A percentile compares a stretch with the other conserved stretches of the same genome.
These are phyloP conservation scores for Puccinia novopanici DNA, from an alignment of 1,284 basidiomycete species.

Conservation along the genomic window DNA sequence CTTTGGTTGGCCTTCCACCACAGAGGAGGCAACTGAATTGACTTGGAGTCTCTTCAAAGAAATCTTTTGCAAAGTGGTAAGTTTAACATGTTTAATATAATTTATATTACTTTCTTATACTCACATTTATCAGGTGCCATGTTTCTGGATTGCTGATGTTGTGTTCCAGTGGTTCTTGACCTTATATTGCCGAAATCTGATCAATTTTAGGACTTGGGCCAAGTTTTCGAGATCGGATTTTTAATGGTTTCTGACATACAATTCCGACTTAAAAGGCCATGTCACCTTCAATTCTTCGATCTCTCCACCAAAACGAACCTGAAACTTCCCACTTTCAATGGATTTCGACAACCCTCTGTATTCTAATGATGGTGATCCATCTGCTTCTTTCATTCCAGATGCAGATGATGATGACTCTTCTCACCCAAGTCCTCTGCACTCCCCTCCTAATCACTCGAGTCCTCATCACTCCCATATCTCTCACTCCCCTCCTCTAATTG, in stretches of 20 bases:
- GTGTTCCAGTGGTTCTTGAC: too few species aligned
- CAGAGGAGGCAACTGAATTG: conserved; percentile 3
- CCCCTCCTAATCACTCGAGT: background rate
- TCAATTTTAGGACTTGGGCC: too few species aligned
- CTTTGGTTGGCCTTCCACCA: background rate
- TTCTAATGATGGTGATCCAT: background rate
- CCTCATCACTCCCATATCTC: background rate
- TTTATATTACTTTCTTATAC: background rate
- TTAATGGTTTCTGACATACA: conserved; percentile 9
- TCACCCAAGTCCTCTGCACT: too few species aligned
- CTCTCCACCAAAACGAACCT: background rate
- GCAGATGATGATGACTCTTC: background rate
- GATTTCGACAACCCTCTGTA: background rate
- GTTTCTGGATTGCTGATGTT: background rate
- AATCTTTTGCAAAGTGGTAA: background rate
- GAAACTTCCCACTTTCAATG: background rate
- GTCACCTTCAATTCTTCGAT: background rate
- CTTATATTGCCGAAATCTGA: too few species aligned
- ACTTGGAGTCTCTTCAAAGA: background rate
- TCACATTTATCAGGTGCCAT: background rate
- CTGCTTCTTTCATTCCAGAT: background rate
- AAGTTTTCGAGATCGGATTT: background rate
- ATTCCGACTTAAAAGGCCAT: background rate
- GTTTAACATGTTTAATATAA: background rate
- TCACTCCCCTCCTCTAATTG: background rate